A percentile compares a stretch with the other conserved stretches of the same genome.
These are phyloP conservation scores for Fagopyrum tataricum DNA, from an alignment of 148 eudicot species.

Conservation along the genomic window DNA sequence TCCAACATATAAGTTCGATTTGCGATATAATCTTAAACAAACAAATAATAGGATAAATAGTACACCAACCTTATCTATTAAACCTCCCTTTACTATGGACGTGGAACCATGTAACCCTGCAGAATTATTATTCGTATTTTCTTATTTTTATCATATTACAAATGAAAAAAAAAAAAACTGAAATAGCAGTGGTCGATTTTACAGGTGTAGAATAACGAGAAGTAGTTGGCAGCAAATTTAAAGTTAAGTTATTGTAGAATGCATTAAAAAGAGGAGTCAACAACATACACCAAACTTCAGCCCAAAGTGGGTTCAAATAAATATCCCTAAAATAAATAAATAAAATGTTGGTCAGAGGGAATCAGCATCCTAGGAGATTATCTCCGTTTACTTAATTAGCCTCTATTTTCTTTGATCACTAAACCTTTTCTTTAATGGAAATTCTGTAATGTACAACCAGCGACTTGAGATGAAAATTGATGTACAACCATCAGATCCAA, in stretches of 20 bases:
- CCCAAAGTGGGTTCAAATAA: neutral
- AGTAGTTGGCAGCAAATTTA: neutral
- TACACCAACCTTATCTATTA: too few species aligned
- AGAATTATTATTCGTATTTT: too few species aligned
- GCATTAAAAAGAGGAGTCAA: neutral
- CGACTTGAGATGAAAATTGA: too few species aligned
- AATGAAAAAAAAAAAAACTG: neutral
- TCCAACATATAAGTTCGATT: too few species aligned
- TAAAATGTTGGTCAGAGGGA: neutral
- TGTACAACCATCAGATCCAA: too few species aligned
- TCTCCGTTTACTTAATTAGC: neutral
- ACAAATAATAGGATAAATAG: too few species aligned
- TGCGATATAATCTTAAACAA: too few species aligned
- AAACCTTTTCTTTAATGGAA: neutral
- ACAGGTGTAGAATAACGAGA: neutral
- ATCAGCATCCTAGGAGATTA: constrained; percentile 11
- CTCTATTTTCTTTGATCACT: neutral
- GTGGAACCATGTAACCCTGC: too few species aligned
- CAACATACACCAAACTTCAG: neutral
- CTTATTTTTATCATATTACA: neutral
- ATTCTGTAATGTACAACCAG: neutral
- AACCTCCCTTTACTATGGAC: too few species aligned
- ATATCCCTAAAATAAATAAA: neutral
- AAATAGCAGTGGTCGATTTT: too few species aligned
- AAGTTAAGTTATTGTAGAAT: neutral